Evolutionary conservation across 2,329 filamentous ascomycete genomes (phyloP).

Genomic region (Aschersonia sp.): DNA sequence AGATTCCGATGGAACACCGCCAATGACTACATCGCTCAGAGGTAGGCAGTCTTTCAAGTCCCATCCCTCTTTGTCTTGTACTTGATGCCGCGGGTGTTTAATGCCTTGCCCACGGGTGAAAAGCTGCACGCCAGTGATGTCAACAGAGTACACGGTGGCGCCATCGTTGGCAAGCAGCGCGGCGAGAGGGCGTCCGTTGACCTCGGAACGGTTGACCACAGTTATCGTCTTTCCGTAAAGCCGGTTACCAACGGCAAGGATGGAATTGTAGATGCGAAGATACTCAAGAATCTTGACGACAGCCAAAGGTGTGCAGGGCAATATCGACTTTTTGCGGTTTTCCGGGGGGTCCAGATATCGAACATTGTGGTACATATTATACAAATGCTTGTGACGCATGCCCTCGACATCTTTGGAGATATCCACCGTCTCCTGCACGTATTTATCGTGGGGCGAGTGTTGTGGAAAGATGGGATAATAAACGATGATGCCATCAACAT

Average conservation of each 20-base stretch:
- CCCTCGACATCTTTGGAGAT: constrained; percentile 92
- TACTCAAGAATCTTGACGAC: constrained; percentile 96
- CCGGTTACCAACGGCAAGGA: constrained; percentile 83
- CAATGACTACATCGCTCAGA: constrained; percentile 86
- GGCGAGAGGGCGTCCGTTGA: constrained; percentile 84
- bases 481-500: constrained; percentile 82
- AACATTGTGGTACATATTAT: constrained; percentile 99
- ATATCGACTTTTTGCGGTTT: constrained; percentile 74
- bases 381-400: constrained; percentile 82
- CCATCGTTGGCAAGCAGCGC: constrained; percentile 93
- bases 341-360: constrained; percentile 74
- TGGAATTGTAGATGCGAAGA: constrained; percentile 90
- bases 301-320: constrained; percentile 91
- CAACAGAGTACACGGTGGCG: constrained; percentile 87
- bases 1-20: constrained; percentile 73
- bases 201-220: constrained; percentile 91
- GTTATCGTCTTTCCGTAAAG: constrained; percentile 90
- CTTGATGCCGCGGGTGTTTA: constrained; percentile 72
- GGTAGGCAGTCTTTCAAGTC: constrained; percentile 68
- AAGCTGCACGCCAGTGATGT: constrained; percentile 79
- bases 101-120: constrained; percentile 86
- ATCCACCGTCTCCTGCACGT: constrained; percentile 87
- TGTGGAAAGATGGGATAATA: constrained; percentile 91
- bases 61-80: constrained; percentile 70
- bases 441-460: constrained; percentile 77